Conservation (phyloP, 495 filamentous ascomycete genomes). For the Clavariopsis aquatica region DNA sequence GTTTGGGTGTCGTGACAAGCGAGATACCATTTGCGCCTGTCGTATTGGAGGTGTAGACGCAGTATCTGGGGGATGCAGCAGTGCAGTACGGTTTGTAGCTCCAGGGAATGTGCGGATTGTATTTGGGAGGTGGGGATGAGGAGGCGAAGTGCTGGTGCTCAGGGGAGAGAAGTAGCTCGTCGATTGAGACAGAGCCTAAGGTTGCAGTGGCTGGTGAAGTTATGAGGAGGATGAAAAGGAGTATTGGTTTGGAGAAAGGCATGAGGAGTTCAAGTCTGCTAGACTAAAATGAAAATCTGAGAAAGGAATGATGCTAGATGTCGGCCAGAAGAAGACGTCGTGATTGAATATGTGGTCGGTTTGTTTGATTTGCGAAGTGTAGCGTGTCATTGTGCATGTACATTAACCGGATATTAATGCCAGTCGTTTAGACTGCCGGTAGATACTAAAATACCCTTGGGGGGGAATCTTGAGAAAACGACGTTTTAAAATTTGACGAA, state of each 20-base stretch:
- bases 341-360: neutral
- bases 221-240: neutral
- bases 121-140: neutral
- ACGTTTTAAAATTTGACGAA: neutral
- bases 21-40: slow-evolving; percentile 11
- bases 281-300: neutral
- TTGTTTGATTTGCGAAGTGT: neutral
- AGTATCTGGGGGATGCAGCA: slow-evolving; percentile 9
- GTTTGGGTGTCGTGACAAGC: neutral
- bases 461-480: neutral
- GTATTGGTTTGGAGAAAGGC: neutral
- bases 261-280: no score
- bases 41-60: slow-evolving; percentile 14
- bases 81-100: slow-evolving; percentile 10
- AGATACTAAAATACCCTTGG: neutral
- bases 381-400: neutral
- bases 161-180: slow-evolving; percentile 3
- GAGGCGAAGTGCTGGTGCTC: neutral
- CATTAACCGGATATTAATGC: slow-evolving; percentile 11
- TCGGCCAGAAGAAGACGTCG: neutral
- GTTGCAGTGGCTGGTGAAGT: neutral
- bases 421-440: neutral
- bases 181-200: neutral
- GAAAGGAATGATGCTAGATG: no score
- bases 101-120: slow-evolving; percentile 5